Percentiles rank a stretch among this genome's conserved stretches.
Evolutionary conservation across 306 rosid genomes (phyloP).

Genomic region (Casuarina cunninghamiana): DNA sequence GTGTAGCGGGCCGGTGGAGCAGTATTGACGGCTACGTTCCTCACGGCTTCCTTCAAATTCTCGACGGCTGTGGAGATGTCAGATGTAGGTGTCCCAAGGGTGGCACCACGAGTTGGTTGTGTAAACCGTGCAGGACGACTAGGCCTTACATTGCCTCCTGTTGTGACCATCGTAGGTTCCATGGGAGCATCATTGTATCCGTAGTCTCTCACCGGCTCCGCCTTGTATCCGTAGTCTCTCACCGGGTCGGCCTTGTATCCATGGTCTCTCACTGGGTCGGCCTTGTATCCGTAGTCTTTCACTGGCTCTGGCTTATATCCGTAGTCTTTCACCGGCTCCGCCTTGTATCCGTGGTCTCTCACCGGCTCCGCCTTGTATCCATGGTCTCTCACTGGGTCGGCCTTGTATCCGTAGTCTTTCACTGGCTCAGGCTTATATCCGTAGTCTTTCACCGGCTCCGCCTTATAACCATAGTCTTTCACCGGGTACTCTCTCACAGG

Average conservation of each 20-base stretch:
- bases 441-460: constrained; percentile 18
- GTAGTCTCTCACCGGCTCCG: constrained; percentile 19
- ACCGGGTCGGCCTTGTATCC: background rate
- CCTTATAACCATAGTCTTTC: background rate
- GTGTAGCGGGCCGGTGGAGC: background rate
- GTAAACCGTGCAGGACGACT: constrained; percentile 20
- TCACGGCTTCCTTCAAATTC: constrained; percentile 32
- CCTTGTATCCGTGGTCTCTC: no score
- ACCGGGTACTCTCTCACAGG: background rate
- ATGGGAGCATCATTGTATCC: constrained; percentile 1
- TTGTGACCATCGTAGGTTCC: background rate
- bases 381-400: constrained; percentile 17
- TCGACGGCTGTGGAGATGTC: constrained; percentile 37
- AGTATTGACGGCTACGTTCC: background rate
- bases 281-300: background rate
- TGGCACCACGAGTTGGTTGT: constrained; percentile 31
- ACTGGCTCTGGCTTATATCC: background rate
- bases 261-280: background rate
- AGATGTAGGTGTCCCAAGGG: constrained; percentile 37
- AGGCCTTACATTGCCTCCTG: constrained; percentile 15
- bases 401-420: background rate
- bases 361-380: background rate
- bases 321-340: no score
- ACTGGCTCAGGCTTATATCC: background rate
- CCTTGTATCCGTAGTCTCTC: constrained; percentile 12